A percentile compares a stretch with the other conserved stretches of the same genome.
Evolutionary conservation across 2,329 filamentous ascomycete genomes (phyloP).

Genomic region (Huntiella decipiens): DNA sequence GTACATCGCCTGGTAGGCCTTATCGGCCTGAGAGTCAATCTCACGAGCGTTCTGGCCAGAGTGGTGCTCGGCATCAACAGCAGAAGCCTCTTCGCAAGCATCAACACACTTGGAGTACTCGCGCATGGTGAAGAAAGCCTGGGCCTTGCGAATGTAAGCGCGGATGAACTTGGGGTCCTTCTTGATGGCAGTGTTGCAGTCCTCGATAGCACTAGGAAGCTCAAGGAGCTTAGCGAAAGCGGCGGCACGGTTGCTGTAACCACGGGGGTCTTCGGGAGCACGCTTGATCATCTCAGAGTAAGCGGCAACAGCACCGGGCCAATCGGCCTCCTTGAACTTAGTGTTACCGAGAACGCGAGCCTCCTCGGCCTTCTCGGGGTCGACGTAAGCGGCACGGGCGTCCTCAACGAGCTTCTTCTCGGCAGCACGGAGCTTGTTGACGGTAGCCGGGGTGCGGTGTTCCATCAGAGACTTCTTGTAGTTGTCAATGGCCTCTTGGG

Average conservation of each 20-base stretch:
- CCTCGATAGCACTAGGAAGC: slow-evolving; percentile 80
- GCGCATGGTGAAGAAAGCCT: slow-evolving; percentile 92
- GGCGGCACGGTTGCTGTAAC: slow-evolving; percentile 92
- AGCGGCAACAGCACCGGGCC: slow-evolving; percentile 82
- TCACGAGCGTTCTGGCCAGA: slow-evolving; percentile 66
- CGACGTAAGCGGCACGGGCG: slow-evolving; percentile 64
- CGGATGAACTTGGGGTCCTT: slow-evolving; percentile 83
- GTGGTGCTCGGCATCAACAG: slow-evolving; percentile 52
- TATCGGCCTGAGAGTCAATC: slow-evolving; percentile 86
- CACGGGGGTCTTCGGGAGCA: slow-evolving; percentile 75
- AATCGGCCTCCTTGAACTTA: slow-evolving; percentile 94
- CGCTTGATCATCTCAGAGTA: slow-evolving; percentile 97
- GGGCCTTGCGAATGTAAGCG: slow-evolving; percentile 89
- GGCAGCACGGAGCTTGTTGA: slow-evolving; percentile 75
- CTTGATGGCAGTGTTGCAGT: slow-evolving; percentile 83
- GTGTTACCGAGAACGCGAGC: slow-evolving; percentile 86
- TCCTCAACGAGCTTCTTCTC: slow-evolving; percentile 71
- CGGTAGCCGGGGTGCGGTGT: slow-evolving; percentile 85
- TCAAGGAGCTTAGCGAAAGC: slow-evolving; percentile 93
- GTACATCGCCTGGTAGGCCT: slow-evolving; percentile 81
- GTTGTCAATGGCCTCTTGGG: slow-evolving; percentile 62
- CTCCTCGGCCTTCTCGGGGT: slow-evolving; percentile 83
- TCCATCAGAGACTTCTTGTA: slow-evolving; percentile 91
- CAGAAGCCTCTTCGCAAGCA: slow-evolving; percentile 61
- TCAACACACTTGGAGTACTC: slow-evolving; percentile 94